Evolutionary conservation across 768 basidiomycete species (phyloP), one percentile per base, ranked within the genome.

Genomic region (Termitomyces sp.): DNA sequence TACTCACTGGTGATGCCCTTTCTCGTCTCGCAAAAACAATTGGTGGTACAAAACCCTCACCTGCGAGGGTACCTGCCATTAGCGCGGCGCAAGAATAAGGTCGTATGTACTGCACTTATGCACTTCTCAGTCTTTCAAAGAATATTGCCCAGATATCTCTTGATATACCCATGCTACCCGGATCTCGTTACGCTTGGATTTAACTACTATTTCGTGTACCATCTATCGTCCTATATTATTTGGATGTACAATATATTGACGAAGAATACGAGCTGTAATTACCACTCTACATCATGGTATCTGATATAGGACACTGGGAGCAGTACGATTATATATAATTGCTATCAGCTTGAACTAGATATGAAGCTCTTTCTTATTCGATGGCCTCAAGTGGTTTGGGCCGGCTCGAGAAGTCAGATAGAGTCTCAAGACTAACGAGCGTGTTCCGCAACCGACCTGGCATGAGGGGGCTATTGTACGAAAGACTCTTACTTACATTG

Each of bases 321-420:
- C 14, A 40, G 38, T 38, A 52, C 20, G 33, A 51, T 32, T 14
- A 24, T 20, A 13, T 2, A 2, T 26, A 13, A 20, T 44, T 20
- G 26, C 48, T 41, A 49, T 35, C 63, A 63, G 28, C 61, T 77
- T 24, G 89, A 86, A 70, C 88, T 90, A 95, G 96, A 70, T 95
- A 97, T 38, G 94, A 92, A 98, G 76, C 69, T 98, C 94, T 20
- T 97, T 98, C 94, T 20, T 97, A 76, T 5, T 94, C 94, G 43
- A 98, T 80, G 11, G 90, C 86, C 68, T 86, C 87, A 60, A 98
- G 92, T 10, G 94, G 94, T 68, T 88, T 92, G 50, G 87, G 81
- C 45, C 91, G 79, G 66, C 84, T 90, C 2, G 90, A 84, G 14
- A 98, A 79, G 69, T 98, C 92, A 3, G 93, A 92, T n/a, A 94